Base-by-base conservation (phyloP, 345 rosid genomes). In the Anastatica hierochuntica region DNA sequence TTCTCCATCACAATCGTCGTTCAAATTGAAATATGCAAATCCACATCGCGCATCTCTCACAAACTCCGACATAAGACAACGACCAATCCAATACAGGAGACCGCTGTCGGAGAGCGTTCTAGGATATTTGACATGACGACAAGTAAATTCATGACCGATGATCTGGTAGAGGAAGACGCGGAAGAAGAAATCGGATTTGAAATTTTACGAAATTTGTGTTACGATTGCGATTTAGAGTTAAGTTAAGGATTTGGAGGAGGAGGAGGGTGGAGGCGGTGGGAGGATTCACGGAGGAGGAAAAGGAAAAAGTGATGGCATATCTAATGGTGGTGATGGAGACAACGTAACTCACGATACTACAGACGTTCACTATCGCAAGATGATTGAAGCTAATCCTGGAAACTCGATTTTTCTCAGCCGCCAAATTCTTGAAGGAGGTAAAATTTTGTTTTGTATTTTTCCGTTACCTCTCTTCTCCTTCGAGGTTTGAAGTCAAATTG, bases 321-420 rank as follows among this genome's bases (percentile, higher is more conserved):
- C 14, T n/a, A 58, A 72, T 12, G 76, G 62, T 17, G 70, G 58
- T 10, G 76, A 73, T 51, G 78, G 59, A 12, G 72, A 69, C 26
- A n/a, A n/a, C n/a, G 74, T 56, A 29, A 49, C 34, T 19, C 31
- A 56, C 17, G 73, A 83, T 47, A 39, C 34, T 11, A 77, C 78
- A 10, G 95, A 90, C 33, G 48, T 52, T 52, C 84, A 76, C 38
- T 87, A 90, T 67, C 84, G 61, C 61, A 79, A 62, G 62, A 79
- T 90, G 95, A 81, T 87, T 34, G 84, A 84, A 45, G 95, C 85
- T 0, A 75, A 90, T 72, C 98, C 98, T 39, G 82, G 78, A 53
- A 87, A 87, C 20, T 43, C 81, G 4, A 81, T 90, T 46, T 67
- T 90, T 51, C 90, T 90, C n/a, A 65, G 84, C 56, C 49, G 96